Base-by-base conservation (phyloP, 2,329 filamentous ascomycete genomes). In the Madurella fahalii region DNA sequence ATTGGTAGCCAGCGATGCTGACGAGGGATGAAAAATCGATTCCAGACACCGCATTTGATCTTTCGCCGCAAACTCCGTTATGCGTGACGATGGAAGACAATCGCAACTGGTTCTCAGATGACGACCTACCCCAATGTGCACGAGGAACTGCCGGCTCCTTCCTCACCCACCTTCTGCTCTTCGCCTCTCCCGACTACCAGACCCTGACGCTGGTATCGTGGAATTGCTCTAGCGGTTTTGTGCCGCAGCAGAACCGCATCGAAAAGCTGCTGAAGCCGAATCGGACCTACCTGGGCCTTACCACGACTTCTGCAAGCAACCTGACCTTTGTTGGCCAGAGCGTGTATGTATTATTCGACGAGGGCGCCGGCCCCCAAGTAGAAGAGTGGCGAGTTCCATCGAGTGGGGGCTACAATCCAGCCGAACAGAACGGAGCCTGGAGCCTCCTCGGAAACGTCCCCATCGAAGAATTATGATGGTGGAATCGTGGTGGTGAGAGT, bases 171-270 rank as follows among this genome's bases (percentile, higher is more conserved):
- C 44, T 52, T 13, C 17, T 56, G n/a, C 49, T 58, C 15, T 58
- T 55, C n/a, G 52, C 52, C 18, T 47, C 56, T 2, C 5, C 44
- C n/a, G 45, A 55, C 44, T 44, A 49, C 17, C 37, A 20, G 15
- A 42, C n/a, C 3, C 32, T 58, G 18, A 48, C 41, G 2, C 20
- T 58, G 17, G 44, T 56, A 1, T 53, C 53, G 4, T 56, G 53
- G 56, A 58, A 56, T 30, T 56, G 56, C 46, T 58, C 53, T 2
- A 44, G 53, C 18, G 53, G 56, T 8, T 58, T 58, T 31, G 41
- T 53, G 13, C 45, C 17, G 2, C 52, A 54, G 20, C 30, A 40
- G 9, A 30, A 16, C 25, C 49, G 53, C 5, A 58, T 58, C 45
- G n/a, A 34, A 4, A 15, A 18, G 16, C 45, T 58, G 12, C n/a